Evolutionary conservation across 108 stramenopile genomes (phyloP).

Genomic region (Pseudonitzschia multistriata): DNA sequence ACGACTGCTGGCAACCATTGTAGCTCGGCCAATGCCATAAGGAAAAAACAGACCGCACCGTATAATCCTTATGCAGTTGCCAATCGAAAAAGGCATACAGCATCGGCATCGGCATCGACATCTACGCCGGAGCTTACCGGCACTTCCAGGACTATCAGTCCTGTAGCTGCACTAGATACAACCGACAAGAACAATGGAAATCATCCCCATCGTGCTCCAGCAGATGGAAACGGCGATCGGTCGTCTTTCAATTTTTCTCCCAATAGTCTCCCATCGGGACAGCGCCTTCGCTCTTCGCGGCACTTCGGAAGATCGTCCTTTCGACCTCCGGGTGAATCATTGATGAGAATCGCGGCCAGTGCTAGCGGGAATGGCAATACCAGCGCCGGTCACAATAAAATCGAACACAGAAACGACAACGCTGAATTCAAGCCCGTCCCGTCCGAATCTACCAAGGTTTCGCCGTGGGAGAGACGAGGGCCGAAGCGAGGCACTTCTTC

Average conservation of each 20-base stretch:
- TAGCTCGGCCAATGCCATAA: background rate
- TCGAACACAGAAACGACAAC: background rate
- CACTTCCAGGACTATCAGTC: background rate
- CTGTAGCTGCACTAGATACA: background rate
- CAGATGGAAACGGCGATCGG: background rate
- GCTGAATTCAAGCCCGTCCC: too few relatives aligned
- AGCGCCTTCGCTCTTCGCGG: background rate
- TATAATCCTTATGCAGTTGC: background rate
- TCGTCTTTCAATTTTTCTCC: background rate
- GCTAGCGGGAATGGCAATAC: background rate
- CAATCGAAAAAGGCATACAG: background rate
- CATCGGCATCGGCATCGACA: background rate
- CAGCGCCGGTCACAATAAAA: background rate
- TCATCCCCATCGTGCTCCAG: background rate
- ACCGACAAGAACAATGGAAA: background rate
- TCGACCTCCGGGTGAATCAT: constrained; percentile 1
- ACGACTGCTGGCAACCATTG: too few relatives aligned
- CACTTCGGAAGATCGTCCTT: background rate
- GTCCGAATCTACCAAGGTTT: too few relatives aligned
- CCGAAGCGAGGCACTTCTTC: background rate
- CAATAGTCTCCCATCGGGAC: background rate
- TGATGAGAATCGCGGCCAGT: background rate
- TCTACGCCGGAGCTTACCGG: background rate
- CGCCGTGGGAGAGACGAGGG: background rate
- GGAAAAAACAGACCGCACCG: background rate